phyloP scores from a whole-genome alignment of 345 rosid genomes.

The Gossypium australe region DNA sequence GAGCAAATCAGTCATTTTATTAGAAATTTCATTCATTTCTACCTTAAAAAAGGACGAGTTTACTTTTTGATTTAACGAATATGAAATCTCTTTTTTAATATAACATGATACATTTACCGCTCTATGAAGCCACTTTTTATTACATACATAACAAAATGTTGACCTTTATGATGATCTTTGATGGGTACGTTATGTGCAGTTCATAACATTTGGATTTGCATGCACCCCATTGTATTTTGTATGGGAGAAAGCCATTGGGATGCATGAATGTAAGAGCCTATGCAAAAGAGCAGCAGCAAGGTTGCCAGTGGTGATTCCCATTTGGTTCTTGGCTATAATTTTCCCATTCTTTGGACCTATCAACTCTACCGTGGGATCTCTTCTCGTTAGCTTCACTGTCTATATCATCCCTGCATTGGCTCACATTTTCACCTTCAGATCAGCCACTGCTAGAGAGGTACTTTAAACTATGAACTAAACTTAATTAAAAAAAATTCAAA shows the following conservation, averaged over 20 bases:
- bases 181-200: constrained; percentile 31
- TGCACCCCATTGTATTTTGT: constrained; percentile 95
- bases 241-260: constrained; percentile 97
- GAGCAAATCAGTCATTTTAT: accelerated
- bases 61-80: accelerated
- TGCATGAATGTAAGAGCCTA: constrained; percentile 91
- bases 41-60: too few relatives aligned
- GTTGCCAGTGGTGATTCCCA: constrained; percentile 88
- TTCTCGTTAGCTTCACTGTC: constrained; percentile 98
- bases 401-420: constrained; percentile 97
- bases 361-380: constrained; percentile 94
- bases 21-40: too few relatives aligned
- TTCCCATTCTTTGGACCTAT: constrained; percentile 99
- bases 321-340: constrained; percentile 89
- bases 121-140: not conserved
- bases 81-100: too few relatives aligned
- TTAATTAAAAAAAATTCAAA: not conserved
- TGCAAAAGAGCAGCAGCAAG: constrained; percentile 94
- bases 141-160: not conserved
- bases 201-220: constrained; percentile 94
- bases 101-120: too few relatives aligned
- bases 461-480: too few relatives aligned
- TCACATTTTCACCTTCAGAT: constrained; percentile 78
- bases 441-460: constrained; percentile 86
- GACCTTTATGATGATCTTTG: not conserved